phyloP scores from a whole-genome alignment of 148 eudicot species.

The Chenopodium quinoa region DNA sequence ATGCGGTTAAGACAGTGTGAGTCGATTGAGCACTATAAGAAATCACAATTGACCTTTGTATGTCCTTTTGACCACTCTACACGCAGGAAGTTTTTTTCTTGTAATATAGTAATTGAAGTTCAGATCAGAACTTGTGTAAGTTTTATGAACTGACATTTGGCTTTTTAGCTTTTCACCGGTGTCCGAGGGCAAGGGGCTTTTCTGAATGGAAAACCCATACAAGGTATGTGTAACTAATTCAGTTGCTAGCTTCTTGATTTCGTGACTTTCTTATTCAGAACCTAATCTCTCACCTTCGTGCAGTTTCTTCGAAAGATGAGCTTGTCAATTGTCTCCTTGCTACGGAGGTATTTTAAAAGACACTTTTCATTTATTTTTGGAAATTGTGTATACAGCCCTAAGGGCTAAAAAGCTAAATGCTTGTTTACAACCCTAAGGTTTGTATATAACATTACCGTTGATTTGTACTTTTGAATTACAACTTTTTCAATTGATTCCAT shows the following conservation, averaged over 20 bases:
- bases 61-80: neutral
- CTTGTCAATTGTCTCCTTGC: slow-evolving; percentile 80
- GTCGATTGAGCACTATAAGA: neutral
- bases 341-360: slow-evolving; percentile 55
- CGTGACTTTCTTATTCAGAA: neutral
- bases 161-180: slow-evolving; percentile 75
- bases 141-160: slow-evolving; percentile 3
- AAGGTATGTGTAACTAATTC: slow-evolving; percentile 44
- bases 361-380: neutral
- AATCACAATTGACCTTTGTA: neutral
- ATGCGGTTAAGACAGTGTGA: neutral
- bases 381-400: too few species aligned
- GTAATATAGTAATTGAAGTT: neutral
- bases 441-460: neutral
- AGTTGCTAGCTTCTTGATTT: slow-evolving; percentile 1
- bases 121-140: slow-evolving; percentile 5
- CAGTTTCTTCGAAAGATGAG: slow-evolving; percentile 79
- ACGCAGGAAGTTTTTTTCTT: neutral
- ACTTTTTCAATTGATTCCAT: neutral
- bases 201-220: slow-evolving; percentile 81
- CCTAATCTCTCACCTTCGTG: slow-evolving; percentile 31
- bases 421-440: too few species aligned
- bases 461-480: neutral
- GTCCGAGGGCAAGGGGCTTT: slow-evolving; percentile 81
- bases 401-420: too few species aligned